Percentiles rank a stretch among this genome's conserved stretches.
Conservation (phyloP, 768 basidiomycete species). For the Calocybe indica region DNA sequence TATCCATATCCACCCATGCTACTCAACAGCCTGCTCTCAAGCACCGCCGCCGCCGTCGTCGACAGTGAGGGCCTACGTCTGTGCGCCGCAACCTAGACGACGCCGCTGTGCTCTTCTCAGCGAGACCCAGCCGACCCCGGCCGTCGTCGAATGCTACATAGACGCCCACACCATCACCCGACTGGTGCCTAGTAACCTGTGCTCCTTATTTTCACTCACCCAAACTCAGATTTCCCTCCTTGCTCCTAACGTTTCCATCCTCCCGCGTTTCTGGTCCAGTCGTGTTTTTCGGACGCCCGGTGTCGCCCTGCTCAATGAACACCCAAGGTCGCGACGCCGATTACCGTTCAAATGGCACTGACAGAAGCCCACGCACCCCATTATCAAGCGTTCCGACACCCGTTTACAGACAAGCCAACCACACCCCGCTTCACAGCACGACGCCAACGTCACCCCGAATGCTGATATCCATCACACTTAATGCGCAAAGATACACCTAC, state of each 20-base stretch:
- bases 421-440: background rate
- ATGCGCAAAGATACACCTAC: slow-evolving; percentile 15
- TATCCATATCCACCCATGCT: background rate
- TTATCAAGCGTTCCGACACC: background rate
- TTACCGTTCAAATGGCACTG: background rate
- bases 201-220: no score
- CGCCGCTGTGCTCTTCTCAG: background rate
- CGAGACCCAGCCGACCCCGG: background rate
- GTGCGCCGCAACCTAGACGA: background rate
- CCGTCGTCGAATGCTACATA: background rate
- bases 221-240: no score
- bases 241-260: no score
- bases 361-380: background rate
- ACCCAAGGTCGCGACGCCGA: background rate
- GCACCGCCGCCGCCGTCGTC: background rate
- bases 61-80: background rate
- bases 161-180: slow-evolving; percentile 1
- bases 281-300: background rate
- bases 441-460: background rate
- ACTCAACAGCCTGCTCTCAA: background rate
- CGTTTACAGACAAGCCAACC: slow-evolving; percentile 1
- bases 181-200: background rate
- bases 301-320: background rate
- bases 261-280: no score
- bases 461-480: slow-evolving; percentile 12